Evolutionary conservation across 306 rosid genomes (phyloP).

Genomic region (Begonia peltatifolia): DNA sequence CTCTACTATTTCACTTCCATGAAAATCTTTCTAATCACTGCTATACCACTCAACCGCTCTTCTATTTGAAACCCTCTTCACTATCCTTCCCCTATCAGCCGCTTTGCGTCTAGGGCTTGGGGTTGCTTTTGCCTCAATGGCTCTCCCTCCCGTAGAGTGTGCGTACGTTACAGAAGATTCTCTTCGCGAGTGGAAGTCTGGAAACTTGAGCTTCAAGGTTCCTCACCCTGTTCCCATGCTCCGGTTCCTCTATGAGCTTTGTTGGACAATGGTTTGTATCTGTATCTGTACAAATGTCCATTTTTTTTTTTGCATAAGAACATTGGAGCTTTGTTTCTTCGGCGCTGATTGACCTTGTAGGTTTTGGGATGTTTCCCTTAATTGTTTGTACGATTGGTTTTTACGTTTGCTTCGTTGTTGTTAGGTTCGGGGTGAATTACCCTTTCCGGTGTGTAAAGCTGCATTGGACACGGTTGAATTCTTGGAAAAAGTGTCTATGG

Average conservation of each 20-base stretch:
- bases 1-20: conserved; percentile 1
- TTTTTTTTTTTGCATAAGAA: background rate
- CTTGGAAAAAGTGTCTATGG: conserved; percentile 31
- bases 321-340: too few species aligned
- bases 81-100: conserved; percentile 3
- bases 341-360: too few species aligned
- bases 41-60: conserved; percentile 12
- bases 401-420: conserved; percentile 1
- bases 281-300: conserved; percentile 2
- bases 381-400: too few species aligned
- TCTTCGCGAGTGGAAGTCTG: conserved; percentile 82
- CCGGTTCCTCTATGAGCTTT: conserved; percentile 94
- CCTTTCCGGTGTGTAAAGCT: conserved; percentile 67
- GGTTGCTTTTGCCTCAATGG: conserved; percentile 30
- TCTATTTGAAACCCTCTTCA: conserved; percentile 9
- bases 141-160: conserved; percentile 61
- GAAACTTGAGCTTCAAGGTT: conserved; percentile 44
- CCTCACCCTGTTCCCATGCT: conserved; percentile 56
- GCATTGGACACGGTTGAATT: conserved; percentile 77
- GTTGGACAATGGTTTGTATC: conserved; percentile 59
- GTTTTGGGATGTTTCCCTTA: too few species aligned
- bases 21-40: conserved; percentile 9
- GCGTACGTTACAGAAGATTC: conserved; percentile 43
- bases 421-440: conserved; percentile 92
- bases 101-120: conserved; percentile 16